phyloP scores from a whole-genome alignment of 2,329 filamentous ascomycete species.

The Paracorniculantispora psalliotae region DNA sequence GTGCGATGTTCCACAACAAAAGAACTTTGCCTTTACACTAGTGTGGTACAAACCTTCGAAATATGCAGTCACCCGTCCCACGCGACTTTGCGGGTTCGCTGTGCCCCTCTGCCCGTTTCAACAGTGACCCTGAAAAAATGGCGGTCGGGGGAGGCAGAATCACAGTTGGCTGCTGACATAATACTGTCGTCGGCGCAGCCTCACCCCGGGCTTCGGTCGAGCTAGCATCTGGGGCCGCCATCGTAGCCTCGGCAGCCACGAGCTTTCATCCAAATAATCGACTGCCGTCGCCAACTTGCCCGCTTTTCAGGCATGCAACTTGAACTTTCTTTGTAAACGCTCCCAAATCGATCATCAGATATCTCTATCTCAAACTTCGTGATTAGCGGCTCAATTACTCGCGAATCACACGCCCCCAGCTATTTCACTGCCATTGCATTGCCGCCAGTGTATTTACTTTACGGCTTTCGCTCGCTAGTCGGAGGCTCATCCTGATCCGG shows the following conservation, averaged over 20 bases:
- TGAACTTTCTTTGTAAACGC: neutral
- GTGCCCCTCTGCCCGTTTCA: neutral
- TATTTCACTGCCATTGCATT: neutral
- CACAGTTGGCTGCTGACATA: conserved; percentile 1
- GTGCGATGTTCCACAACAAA: too few species aligned
- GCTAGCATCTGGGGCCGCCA: neutral
- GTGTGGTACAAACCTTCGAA: neutral
- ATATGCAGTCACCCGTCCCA: neutral
- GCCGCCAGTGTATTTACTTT: neutral
- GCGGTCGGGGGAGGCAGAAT: conserved; percentile 8
- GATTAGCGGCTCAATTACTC: neutral
- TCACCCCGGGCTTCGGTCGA: neutral
- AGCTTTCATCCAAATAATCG: neutral
- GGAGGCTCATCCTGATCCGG: neutral
- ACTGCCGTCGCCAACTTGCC: neutral
- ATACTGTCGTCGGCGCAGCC: neutral
- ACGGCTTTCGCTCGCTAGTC: conserved; percentile 2
- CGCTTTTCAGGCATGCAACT: neutral
- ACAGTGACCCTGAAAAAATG: conserved; percentile 1
- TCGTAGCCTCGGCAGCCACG: conserved; percentile 5
- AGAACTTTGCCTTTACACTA: neutral
- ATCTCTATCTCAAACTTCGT: neutral
- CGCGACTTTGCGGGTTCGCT: neutral
- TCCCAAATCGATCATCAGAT: neutral
- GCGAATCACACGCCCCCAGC: neutral